Percentiles rank a stretch among this genome's conserved stretches.
These are phyloP conservation scores for Chernovozyma aurita DNA, from an alignment of 1,139 yeast genomes.

Conservation along the genomic window DNA sequence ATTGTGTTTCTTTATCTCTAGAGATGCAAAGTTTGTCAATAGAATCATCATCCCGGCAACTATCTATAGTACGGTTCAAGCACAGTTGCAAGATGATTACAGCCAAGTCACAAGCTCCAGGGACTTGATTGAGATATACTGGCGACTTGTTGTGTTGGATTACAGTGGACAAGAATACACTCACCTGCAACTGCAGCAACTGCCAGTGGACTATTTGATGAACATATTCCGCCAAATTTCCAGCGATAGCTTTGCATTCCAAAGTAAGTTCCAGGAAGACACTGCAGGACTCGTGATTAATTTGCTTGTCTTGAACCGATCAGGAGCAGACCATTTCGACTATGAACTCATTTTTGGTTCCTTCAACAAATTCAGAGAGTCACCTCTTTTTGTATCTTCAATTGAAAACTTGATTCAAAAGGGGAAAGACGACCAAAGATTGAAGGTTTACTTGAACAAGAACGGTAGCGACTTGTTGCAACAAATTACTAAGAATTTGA, in stretches of 20 bases:
- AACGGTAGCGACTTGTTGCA: neutral
- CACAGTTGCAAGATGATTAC: constrained; percentile 9
- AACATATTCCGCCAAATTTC: neutral
- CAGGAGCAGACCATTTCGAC: neutral
- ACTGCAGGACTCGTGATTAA: constrained; percentile 13
- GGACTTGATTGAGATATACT: constrained; percentile 29
- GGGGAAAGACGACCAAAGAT: constrained; percentile 6
- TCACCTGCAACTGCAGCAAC: neutral
- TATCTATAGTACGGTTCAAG: constrained; percentile 10
- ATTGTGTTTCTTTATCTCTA: constrained; percentile 42
- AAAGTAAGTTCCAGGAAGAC: constrained; percentile 11
- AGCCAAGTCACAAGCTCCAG: constrained; percentile 11
- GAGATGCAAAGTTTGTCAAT: constrained; percentile 11
- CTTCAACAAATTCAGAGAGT: neutral
- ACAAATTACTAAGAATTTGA: constrained; percentile 29
- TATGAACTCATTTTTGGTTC: neutral
- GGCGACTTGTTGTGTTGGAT: constrained; percentile 33
- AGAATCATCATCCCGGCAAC: constrained; percentile 11
- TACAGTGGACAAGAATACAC: constrained; percentile 9
- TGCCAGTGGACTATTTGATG: constrained; percentile 9
- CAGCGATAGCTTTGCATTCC: neutral
- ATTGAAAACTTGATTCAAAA: constrained; percentile 8
- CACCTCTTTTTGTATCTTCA: constrained; percentile 2
- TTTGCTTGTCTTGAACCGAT: constrained; percentile 9
- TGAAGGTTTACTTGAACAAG: neutral